Evolutionary conservation across 1,284 basidiomycete species (phyloP).

Genomic region (Ceratobasidium sp.): DNA sequence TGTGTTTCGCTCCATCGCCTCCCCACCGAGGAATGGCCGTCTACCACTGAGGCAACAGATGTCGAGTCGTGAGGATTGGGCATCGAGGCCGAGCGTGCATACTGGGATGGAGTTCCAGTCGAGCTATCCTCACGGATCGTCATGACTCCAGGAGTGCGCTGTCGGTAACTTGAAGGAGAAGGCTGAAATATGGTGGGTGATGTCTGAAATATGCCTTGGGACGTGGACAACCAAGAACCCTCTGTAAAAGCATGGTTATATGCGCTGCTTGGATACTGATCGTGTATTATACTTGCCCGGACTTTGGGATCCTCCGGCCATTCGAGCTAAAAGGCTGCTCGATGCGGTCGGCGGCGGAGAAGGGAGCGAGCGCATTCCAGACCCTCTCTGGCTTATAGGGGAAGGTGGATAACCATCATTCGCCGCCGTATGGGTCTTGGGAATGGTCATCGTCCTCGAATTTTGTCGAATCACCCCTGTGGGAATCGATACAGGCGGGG

Average conservation of each 20-base stretch:
- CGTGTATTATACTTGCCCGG: neutral
- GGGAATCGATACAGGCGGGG: neutral
- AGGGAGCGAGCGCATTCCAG: constrained; percentile 8
- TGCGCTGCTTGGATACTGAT: neutral
- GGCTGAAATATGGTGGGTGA: constrained; percentile 19
- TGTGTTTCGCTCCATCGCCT: constrained; percentile 6
- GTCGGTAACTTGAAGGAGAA: constrained; percentile 7
- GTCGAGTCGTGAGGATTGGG: constrained; percentile 4
- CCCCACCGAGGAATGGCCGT: neutral
- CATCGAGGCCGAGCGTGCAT: neutral
- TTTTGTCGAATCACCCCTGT: neutral
- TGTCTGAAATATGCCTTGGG: constrained; percentile 3
- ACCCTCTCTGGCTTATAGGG: neutral
- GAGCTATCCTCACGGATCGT: constrained; percentile 18
- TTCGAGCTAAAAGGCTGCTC: constrained; percentile 1
- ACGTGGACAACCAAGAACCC: neutral
- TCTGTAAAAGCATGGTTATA: constrained; percentile 19
- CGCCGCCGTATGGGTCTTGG: neutral
- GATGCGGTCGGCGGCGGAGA: constrained; percentile 10
- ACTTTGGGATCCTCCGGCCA: neutral
- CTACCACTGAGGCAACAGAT: neutral
- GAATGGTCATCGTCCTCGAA: neutral
- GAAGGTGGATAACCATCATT: neutral
- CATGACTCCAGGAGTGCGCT: constrained; percentile 12
- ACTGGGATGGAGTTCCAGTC: neutral